Conservation (phyloP, 139 green algal genomes). For the Haematococcus lacustris region DNA sequence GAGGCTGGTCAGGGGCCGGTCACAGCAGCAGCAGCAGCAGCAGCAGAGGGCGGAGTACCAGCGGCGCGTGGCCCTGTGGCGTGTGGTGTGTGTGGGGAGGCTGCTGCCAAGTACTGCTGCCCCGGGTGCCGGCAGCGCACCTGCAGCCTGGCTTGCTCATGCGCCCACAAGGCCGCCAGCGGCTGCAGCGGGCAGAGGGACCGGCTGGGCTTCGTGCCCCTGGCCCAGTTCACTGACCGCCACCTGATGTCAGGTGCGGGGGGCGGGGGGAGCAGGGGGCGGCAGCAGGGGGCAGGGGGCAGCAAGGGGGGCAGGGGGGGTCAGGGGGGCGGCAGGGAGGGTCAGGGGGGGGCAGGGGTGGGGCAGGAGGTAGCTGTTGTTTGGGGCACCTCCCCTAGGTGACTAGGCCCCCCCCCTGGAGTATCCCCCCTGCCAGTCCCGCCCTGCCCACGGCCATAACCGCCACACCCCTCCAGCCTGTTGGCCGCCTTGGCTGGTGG, state of each 20-base stretch:
- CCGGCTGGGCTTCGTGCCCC: conserved; percentile 49
- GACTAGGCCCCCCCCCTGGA: too few species aligned
- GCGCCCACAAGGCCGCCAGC: conserved; percentile 48
- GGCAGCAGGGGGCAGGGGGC: background rate
- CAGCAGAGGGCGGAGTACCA: background rate
- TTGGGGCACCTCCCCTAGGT: background rate
- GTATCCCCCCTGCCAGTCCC: too few species aligned
- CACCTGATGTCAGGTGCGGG: conserved; percentile 45
- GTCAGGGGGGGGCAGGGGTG: background rate
- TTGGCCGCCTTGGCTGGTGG: too few species aligned
- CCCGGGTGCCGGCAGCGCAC: conserved; percentile 48
- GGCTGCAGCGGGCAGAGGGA: conserved; percentile 58
- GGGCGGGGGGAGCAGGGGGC: background rate
- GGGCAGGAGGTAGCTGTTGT: too few species aligned
- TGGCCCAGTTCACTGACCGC: conserved; percentile 52
- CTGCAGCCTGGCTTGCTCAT: conserved; percentile 58
- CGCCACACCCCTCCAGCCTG: too few species aligned
- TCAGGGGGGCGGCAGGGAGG: background rate
- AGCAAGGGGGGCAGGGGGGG: background rate
- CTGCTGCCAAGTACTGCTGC: conserved; percentile 51
- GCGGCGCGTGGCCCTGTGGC: too few species aligned
- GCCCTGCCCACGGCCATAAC: too few species aligned
- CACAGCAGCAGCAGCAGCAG: background rate
- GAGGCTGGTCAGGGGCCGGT: background rate
- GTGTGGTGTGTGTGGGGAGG: conserved; percentile 39